Evolutionary conservation across 371 early-diverging fungal species (phyloP).

Genomic region (Encephalitozoon intestinalis): DNA sequence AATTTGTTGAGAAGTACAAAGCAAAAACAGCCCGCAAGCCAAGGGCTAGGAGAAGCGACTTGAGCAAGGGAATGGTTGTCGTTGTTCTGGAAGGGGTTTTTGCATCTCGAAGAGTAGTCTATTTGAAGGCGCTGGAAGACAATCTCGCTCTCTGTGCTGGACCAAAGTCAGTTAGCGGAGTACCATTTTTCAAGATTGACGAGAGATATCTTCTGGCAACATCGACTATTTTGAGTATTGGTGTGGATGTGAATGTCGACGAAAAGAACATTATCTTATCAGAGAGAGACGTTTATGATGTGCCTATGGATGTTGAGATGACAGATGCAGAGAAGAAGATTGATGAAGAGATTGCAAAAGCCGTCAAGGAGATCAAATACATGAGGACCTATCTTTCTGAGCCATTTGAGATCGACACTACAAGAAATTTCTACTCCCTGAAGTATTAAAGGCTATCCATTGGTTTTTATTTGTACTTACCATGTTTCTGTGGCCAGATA

Average conservation of each 20-base stretch:
- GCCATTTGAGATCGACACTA: conserved; percentile 45
- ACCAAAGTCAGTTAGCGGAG: conserved; percentile 32
- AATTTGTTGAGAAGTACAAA: conserved; percentile 46
- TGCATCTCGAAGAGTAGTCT: conserved; percentile 44
- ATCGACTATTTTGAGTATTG: conserved; percentile 31
- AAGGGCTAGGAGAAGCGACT: conserved; percentile 44
- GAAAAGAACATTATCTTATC: conserved; percentile 2
- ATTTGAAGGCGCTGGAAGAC: conserved; percentile 41
- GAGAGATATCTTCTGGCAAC: conserved; percentile 55
- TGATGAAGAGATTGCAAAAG: conserved; percentile 28
- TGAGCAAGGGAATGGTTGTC: conserved; percentile 47
- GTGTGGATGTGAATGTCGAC: conserved; percentile 24
- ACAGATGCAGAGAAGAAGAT: conserved; percentile 20
- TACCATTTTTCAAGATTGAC: conserved; percentile 56
- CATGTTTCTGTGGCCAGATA: not conserved
- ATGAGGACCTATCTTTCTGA: conserved; percentile 45
- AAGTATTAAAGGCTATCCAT: conserved; percentile 48
- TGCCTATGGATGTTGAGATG: conserved; percentile 32
- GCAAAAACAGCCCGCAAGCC: conserved; percentile 13
- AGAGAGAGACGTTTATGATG: conserved; percentile 20
- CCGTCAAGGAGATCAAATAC: conserved; percentile 26
- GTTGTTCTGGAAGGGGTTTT: conserved; percentile 58
- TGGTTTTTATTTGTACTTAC: not conserved
- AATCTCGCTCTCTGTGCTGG: conserved; percentile 48
- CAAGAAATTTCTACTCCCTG: conserved; percentile 44